Evolutionary conservation across 1,139 yeast genomes (phyloP).

Genomic region (Yamadazyma membranifaciens): DNA sequence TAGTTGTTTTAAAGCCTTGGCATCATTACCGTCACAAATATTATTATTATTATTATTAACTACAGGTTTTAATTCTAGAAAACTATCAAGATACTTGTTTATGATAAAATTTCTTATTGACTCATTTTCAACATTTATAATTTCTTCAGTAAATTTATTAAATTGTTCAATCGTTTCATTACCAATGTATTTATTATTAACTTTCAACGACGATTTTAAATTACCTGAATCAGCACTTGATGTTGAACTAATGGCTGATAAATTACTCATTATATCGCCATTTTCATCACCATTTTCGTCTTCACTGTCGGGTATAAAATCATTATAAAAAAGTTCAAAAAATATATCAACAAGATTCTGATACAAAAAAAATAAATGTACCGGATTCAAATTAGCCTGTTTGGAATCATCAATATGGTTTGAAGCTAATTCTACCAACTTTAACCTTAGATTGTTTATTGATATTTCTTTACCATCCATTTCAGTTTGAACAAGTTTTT

Average conservation of each 20-base stretch:
- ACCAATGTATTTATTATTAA: not conserved
- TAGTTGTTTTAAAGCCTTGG: not conserved
- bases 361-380: not conserved
- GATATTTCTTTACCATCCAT: too few relatives aligned
- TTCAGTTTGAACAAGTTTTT: not conserved
- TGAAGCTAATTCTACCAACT: not conserved
- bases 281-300: not conserved
- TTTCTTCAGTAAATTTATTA: not conserved
- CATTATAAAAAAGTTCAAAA: slow-evolving; percentile 1
- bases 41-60: not conserved
- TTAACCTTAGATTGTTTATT: not conserved
- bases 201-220: not conserved
- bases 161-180: not conserved
- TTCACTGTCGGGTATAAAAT: not conserved
- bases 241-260: slow-evolving; percentile 1
- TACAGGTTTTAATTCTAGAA: not conserved
- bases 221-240: not conserved
- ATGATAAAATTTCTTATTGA: not conserved
- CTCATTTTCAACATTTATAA: not conserved
- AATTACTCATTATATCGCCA: slow-evolving; percentile 1
- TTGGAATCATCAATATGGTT: not conserved
- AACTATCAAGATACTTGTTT: not conserved
- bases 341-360: slow-evolving; percentile 1
- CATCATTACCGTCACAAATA: too few relatives aligned
- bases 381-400: too few relatives aligned